Evolutionary conservation across 106 monocot species (phyloP).

Genomic region (Platanthera guangdongensis): DNA sequence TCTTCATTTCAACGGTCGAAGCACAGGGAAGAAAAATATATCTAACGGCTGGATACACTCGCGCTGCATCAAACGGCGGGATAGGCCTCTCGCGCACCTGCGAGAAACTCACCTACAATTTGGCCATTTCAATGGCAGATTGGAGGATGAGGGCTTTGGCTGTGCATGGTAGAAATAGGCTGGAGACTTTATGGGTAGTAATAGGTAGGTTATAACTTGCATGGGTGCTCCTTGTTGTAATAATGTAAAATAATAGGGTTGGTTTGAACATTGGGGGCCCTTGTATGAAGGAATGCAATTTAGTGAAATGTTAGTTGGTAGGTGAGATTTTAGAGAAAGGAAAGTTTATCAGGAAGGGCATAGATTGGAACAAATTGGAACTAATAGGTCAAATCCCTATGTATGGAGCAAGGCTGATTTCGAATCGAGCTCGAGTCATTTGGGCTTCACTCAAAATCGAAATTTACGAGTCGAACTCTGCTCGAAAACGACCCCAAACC

Average conservation of each 20-base stretch:
- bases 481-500: no score
- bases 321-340: neutral
- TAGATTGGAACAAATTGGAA: neutral
- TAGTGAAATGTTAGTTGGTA: neutral
- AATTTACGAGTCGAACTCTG: no score
- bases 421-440: no score
- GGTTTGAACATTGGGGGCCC: conserved; percentile 2
- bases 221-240: neutral
- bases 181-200: neutral
- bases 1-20: no score
- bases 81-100: no score
- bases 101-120: no score
- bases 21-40: no score
- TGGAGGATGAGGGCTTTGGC: neutral
- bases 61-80: no score
- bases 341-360: neutral
- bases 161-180: neutral
- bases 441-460: no score
- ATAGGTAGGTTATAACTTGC: neutral
- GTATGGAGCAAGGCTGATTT: no score
- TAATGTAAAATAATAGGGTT: neutral
- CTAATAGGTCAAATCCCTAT: no score
- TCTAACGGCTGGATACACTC: no score
- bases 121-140: neutral
- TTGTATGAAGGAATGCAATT: neutral